Evolutionary conservation across 2,329 filamentous ascomycete species (phyloP).

Genomic region (Paramyrothecium roridum): DNA sequence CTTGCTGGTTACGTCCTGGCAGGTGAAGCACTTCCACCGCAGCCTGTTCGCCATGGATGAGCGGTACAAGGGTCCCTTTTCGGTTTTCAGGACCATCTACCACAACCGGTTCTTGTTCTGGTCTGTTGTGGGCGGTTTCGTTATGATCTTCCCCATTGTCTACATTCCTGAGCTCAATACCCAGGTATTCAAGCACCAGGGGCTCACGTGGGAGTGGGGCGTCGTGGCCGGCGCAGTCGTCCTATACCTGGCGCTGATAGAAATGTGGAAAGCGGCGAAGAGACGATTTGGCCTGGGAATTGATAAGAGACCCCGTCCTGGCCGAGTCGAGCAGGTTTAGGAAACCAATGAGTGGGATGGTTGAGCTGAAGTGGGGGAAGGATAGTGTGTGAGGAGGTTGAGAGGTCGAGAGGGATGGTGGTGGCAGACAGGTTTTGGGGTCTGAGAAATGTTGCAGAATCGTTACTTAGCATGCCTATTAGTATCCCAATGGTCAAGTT

Average conservation of each 20-base stretch:
- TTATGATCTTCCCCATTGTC: slow-evolving; percentile 58
- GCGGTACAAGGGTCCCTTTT: slow-evolving; percentile 43
- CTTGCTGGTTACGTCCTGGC: slow-evolving; percentile 68
- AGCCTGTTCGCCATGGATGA: slow-evolving; percentile 67
- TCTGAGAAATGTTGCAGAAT: slow-evolving; percentile 17
- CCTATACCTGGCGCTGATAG: slow-evolving; percentile 61
- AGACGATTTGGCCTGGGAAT: slow-evolving; percentile 37
- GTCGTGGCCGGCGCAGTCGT: slow-evolving; percentile 58
- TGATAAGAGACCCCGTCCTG: slow-evolving; percentile 15
- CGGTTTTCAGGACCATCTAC: slow-evolving; percentile 60
- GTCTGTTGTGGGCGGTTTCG: slow-evolving; percentile 58
- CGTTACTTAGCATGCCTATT: slow-evolving; percentile 19
- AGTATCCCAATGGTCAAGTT: slow-evolving; percentile 16
- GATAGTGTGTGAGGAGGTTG: slow-evolving; percentile 1
- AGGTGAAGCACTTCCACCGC: slow-evolving; percentile 68
- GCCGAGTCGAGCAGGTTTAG: slow-evolving; percentile 7
- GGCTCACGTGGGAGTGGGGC: slow-evolving; percentile 70
- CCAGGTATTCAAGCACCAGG: slow-evolving; percentile 66
- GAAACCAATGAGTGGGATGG: not conserved
- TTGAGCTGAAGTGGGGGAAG: not conserved
- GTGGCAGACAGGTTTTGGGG: slow-evolving; percentile 26
- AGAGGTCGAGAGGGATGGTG: slow-evolving; percentile 1
- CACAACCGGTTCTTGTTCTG: slow-evolving; percentile 67
- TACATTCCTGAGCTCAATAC: slow-evolving; percentile 68
- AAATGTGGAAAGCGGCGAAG: slow-evolving; percentile 69